Evolutionary conservation across 768 basidiomycete genomes (phyloP), one percentile per base, ranked within the genome.

Genomic region (Lactarius hatsudake): DNA sequence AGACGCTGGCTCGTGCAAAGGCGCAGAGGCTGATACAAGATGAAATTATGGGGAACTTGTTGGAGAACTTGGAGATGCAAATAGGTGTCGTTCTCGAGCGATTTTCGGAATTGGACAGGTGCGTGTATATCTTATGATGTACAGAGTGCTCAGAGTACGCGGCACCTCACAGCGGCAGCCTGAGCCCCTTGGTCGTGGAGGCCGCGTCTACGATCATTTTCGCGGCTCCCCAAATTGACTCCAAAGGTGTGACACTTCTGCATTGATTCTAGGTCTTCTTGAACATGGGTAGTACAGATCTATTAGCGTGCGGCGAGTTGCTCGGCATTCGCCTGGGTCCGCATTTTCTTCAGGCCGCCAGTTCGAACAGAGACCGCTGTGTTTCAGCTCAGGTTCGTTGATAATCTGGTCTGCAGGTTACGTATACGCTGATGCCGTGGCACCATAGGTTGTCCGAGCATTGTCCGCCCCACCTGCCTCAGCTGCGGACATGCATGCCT

Each of bases 121-220:
- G 71, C 67, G 81, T n/a, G 65, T 8, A 18, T 38, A 48, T 23
- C 17, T 12, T 2, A 15, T 20, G n/a, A 26, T 40, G 30, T 30
- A 15, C n/a, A 43, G 15, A 7, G 42, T 55, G 51, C 30, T 38
- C 20, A 61, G 4, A 20, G 5, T 48, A 20, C 17, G 6, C 20
- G 20, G 15, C 36, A 63, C 59, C 58, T 63, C 32, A 17, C 66
- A 84, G 84, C 62, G 71, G 73, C 28, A 66, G 75, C n/a, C 80
- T 81, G 51, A 86, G 84, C 57, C 84, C 86, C 3, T 73, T 76
- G 40, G 73, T 88, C 13, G 74, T 84, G n/a, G 89, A 91, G 75
- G 89, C 90, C 26, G 84, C 84, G 20, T 86, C 88, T 15, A 89
- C 82, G 63, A 82, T 91, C 66, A 86, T 92, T 62, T 85, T 81